Base-by-base conservation (phyloP, 2,329 filamentous ascomycete genomes). In the Penicillium vulpinum region DNA sequence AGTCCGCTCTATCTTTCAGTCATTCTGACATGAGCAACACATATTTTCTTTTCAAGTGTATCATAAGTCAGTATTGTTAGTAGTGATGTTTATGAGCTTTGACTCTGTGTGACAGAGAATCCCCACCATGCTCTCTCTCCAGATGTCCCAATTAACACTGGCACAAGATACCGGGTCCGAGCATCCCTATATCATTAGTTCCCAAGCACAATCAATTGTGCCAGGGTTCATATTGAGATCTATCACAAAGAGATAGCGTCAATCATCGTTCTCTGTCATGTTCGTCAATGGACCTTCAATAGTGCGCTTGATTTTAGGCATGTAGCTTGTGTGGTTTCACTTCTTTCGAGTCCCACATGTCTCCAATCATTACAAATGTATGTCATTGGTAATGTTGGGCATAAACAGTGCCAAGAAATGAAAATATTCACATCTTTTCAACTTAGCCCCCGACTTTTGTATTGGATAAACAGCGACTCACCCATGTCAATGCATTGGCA, bases 31-130 rank as follows among this genome's bases (percentile, higher is more conserved):
- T 39, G 22, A 46, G 48, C 40, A 35, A 51, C 6, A 2, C 21
- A 35, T 40, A 21, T 36, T 51, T 51, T 39, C 28, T 56, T 52
- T 54, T 39, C 41, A 29, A 47, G 15, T 64, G 56, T 62, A 61
- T 38, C 51, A 61, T 59, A 56, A 26, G 31, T 16, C 7, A 8
- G 11, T 35, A 16, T 28, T n/a, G 4, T 47, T 21, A 31, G 31
- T 43, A 31, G 26, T 40, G 28, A 7, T n/a, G n/a, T 26, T 31
- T 35, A 15, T 26, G 43, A 45, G 16, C 18, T 39, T 54, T 24
- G 11, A 49, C 21, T 33, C 11, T 24, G 13, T n/a, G 29, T n/a
- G 18, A 4, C n/a, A n/a, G n/a, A n/a, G n/a, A n/a, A n/a, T n/a
- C n/a, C n/a, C n/a, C n/a, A n/a, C n/a, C n/a, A n/a, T n/a, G n/a